These are phyloP conservation scores for Casuarina glauca DNA, from an alignment of 306 rosid species.

Conservation along the genomic window DNA sequence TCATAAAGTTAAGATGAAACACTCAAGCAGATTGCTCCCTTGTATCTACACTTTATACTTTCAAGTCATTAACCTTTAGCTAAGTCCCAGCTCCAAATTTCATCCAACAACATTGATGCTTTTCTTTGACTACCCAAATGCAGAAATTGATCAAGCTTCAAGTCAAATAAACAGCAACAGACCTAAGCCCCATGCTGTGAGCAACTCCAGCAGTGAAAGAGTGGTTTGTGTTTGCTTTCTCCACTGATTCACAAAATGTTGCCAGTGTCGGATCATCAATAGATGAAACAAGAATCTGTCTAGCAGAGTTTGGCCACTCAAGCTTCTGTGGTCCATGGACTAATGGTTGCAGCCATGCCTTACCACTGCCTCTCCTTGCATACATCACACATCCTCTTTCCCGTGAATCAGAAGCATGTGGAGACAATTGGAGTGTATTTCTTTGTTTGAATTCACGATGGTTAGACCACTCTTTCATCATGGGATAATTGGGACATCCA, in stretches of 20 bases:
- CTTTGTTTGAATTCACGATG: constrained; percentile 75
- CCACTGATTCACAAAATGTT: constrained; percentile 94
- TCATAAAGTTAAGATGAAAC: background rate
- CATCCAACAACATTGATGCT: background rate
- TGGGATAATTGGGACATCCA: constrained; percentile 97
- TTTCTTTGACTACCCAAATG: constrained; percentile 2
- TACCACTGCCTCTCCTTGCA: constrained; percentile 73
- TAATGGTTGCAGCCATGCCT: constrained; percentile 95
- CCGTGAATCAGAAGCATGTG: constrained; percentile 78
- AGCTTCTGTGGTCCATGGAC: constrained; percentile 49
- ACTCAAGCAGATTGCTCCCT: background rate
- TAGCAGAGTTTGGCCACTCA: constrained; percentile 82
- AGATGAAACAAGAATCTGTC: constrained; percentile 66
- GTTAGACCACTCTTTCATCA: constrained; percentile 87
- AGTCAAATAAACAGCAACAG: background rate
- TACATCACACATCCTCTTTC: constrained; percentile 91
- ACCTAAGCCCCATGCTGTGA: constrained; percentile 92
- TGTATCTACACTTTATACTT: background rate
- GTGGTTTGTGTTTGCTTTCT: constrained; percentile 94
- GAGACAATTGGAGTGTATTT: constrained; percentile 64
- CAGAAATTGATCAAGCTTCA: background rate
- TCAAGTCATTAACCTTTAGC: constrained; percentile 14
- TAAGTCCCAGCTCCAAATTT: background rate
- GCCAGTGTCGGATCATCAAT: constrained; percentile 83
- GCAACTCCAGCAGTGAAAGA: constrained; percentile 95